Base-by-base conservation (phyloP, 805 yeast genomes). In the Kregervanrija pseudodelftensis region DNA sequence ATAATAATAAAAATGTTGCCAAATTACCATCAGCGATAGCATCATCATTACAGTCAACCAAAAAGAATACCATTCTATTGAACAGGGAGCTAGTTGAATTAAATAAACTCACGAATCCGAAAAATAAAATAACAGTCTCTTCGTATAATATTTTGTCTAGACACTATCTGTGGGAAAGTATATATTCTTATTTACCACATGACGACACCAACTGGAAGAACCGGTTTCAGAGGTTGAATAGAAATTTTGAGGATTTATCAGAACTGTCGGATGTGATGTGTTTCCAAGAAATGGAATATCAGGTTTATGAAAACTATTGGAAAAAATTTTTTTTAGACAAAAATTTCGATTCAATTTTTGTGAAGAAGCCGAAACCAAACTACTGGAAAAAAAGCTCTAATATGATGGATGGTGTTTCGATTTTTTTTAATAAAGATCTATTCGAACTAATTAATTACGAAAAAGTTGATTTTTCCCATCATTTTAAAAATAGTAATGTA, bases 391-490 rank as follows among this genome's bases (percentile, higher is more conserved):
- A 65, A 40, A 64, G 67, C 4, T 51, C 61, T 3, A 69, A 69
- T 37, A 68, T 66, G 52, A 70, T 79, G 69, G 85, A 80, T 57
- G 85, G 85, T 8, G 81, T 78, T 9, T 73, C 80, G 0, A 65
- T 79, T 3, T 77, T 77, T 52, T 71, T 71, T 44, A 76, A 78
- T 48, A 50, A 55, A n/a, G 58, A 64, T 13, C 70, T 73, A 50
- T 79, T 79, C 47, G 72, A 74, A 22, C 46, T 71, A 3, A 3
- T 70, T 3, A 62, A 60, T 34, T 59, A 53, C 28, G 59, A 60
- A 32, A 47, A 51, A 14, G 49, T 72, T 9, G 61, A 69, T 36
- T 60, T 60, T 43, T 61, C 72, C 4, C 56, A 62, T 22, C 47
- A 58, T 16, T 58, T 61, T 36, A 46, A 50, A 17, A 47, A 64